These are phyloP conservation scores for Shiraia bambusicola DNA, from an alignment of 2,329 filamentous ascomycete species.

Conservation along the genomic window DNA sequence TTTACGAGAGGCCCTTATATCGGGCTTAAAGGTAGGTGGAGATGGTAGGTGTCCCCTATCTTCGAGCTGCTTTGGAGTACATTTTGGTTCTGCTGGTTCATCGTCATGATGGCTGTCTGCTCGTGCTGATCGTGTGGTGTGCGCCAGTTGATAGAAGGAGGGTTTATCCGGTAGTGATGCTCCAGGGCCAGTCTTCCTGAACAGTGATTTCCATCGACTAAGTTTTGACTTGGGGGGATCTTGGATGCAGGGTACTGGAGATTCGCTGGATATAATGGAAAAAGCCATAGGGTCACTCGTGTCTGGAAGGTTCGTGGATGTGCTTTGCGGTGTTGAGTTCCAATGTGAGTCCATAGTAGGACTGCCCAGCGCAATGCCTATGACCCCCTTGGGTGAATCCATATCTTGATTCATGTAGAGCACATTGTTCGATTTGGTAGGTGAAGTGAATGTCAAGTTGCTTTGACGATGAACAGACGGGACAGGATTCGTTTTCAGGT, in stretches of 20 bases:
- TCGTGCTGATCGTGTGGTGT: slow-evolving; percentile 21
- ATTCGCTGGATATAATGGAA: slow-evolving; percentile 5
- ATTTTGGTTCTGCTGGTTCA: slow-evolving; percentile 21
- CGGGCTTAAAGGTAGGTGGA: slow-evolving; percentile 33
- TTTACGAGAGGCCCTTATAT: slow-evolving; percentile 35
- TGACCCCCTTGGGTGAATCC: slow-evolving; percentile 29
- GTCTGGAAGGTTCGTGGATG: slow-evolving; percentile 4
- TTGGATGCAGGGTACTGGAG: slow-evolving; percentile 11
- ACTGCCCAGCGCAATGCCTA: slow-evolving; percentile 45
- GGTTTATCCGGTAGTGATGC: slow-evolving; percentile 24
- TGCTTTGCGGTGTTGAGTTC: slow-evolving; percentile 27
- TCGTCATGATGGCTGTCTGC: slow-evolving; percentile 39
- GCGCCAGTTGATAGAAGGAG: slow-evolving; percentile 41
- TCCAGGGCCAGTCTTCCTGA: slow-evolving; percentile 34
- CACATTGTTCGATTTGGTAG: slow-evolving; percentile 32
- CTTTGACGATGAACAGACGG: slow-evolving; percentile 26
- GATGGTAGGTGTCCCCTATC: slow-evolving; percentile 21
- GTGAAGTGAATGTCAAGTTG: slow-evolving; percentile 30
- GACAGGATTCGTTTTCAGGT: slow-evolving; percentile 38
- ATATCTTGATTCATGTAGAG: slow-evolving; percentile 35
- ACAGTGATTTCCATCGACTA: slow-evolving; percentile 44
- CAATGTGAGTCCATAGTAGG: slow-evolving; percentile 37
- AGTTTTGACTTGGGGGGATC: slow-evolving; percentile 37
- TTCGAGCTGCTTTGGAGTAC: slow-evolving; percentile 16
- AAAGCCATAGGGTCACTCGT: slow-evolving; percentile 14